Conservation (phyloP, 2,329 filamentous ascomycete species). For the Sporothrix inflata region DNA sequence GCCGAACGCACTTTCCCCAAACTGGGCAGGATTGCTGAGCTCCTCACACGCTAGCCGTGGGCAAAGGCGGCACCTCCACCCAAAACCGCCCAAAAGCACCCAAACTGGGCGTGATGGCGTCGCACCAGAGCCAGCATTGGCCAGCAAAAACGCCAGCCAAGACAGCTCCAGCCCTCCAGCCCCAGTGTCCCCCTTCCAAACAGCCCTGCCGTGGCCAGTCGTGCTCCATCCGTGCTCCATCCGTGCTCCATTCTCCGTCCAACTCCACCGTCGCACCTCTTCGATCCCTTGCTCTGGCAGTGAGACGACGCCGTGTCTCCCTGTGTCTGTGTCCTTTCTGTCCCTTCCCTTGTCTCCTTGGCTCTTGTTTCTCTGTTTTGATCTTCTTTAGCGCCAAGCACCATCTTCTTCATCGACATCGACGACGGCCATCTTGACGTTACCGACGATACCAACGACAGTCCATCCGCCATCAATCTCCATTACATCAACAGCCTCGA, state of each 20-base stretch:
- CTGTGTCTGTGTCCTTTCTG: background rate
- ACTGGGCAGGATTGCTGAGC: background rate
- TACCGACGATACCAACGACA: background rate
- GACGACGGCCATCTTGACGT: background rate
- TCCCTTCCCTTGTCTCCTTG: background rate
- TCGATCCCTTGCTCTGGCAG: background rate
- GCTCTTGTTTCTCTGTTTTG: background rate
- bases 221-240: background rate
- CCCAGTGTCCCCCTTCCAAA: background rate
- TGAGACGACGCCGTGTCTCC: background rate
- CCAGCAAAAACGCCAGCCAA: slow-evolving; percentile 14
- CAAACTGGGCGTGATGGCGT: background rate
- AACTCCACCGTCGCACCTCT: slow-evolving; percentile 2
- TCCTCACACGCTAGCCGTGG: background rate
- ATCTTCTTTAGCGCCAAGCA: background rate
- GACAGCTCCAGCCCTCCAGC: background rate
- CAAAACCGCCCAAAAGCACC: background rate
- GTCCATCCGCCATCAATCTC: background rate
- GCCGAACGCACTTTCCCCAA: background rate
- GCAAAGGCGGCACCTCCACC: background rate
- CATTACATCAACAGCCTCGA: background rate
- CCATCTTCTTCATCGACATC: background rate
- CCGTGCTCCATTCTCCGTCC: background rate
- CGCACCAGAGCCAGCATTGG: background rate
- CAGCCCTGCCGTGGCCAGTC: background rate